These are phyloP conservation scores for Russula brevipes DNA, from an alignment of 768 basidiomycete species.

Conservation along the genomic window DNA sequence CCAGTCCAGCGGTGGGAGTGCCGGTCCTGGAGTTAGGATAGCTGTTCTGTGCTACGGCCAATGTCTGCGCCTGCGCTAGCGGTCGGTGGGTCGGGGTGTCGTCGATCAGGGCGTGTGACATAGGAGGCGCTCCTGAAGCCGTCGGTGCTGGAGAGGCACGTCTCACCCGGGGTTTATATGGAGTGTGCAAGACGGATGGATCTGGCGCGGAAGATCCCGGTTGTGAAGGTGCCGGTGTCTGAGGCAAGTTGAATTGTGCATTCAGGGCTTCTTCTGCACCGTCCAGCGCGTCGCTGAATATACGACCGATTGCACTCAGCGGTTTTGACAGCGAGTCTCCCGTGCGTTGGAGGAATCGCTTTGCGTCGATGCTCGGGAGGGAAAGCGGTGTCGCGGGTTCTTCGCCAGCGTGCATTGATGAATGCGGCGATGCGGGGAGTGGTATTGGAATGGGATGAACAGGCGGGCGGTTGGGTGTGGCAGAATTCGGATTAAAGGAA, in stretches of 20 bases:
- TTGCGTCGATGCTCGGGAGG: conserved; percentile 66
- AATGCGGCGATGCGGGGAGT: conserved; percentile 1
- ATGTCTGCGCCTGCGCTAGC: conserved; percentile 1
- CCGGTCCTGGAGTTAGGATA: conserved; percentile 17
- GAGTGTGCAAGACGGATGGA: conserved; percentile 44
- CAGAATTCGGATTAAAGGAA: conserved; percentile 29
- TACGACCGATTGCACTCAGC: conserved; percentile 80
- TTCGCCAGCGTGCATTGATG: conserved; percentile 64
- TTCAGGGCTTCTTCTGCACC: conserved; percentile 46
- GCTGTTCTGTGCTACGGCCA: conserved; percentile 3
- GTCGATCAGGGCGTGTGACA: conserved; percentile 35
- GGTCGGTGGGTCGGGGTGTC: conserved; percentile 47
- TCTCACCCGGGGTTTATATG: conserved; percentile 70
- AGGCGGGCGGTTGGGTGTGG: conserved; percentile 15
- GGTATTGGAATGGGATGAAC: conserved; percentile 24
- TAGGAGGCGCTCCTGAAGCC: conserved; percentile 22
- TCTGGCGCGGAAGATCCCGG: neutral
- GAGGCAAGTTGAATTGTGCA: conserved; percentile 30
- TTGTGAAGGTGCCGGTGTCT: conserved; percentile 6
- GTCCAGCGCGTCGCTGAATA: conserved; percentile 81
- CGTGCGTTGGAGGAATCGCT: conserved; percentile 79
- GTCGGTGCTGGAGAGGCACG: conserved; percentile 42
- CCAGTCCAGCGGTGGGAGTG: conserved; percentile 33
- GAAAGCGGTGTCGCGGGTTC: conserved; percentile 82
- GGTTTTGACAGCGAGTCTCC: conserved; percentile 89